Percentiles rank a stretch among this genome's conserved stretches.
phyloP scores from a whole-genome alignment of 2,329 filamentous ascomycete species.

The Microcyclosporella mali region DNA sequence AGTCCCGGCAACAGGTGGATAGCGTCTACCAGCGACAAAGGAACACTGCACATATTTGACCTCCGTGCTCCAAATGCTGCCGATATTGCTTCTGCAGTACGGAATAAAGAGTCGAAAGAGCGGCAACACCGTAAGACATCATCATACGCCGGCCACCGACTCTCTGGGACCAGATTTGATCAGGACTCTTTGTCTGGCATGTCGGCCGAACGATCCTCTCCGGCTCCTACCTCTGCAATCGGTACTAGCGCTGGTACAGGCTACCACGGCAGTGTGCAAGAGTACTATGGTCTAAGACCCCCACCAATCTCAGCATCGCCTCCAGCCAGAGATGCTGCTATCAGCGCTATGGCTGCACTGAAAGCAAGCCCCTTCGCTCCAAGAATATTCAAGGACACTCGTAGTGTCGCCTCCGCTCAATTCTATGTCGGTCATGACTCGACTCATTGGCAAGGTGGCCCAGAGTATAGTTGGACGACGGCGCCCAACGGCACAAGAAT shows the following conservation, averaged over 20 bases:
- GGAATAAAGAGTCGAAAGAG: constrained; percentile 1
- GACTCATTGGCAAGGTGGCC: constrained; percentile 34
- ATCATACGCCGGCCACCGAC: constrained; percentile 18
- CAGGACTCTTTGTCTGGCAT: constrained; percentile 20
- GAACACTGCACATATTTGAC: constrained; percentile 90
- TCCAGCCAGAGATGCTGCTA: constrained; percentile 13
- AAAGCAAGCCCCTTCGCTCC: constrained; percentile 50
- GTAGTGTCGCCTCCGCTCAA: constrained; percentile 72
- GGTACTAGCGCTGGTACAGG: constrained; percentile 9
- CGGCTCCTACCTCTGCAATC: constrained; percentile 17
- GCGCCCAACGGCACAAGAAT: constrained; percentile 33
- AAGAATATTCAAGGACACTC: constrained; percentile 79
- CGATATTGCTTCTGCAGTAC: constrained; percentile 1
- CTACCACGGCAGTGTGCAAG: constrained; percentile 29
- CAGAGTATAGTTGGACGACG: constrained; percentile 25
- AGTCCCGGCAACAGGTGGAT: constrained; percentile 73
- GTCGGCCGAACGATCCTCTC: constrained; percentile 22
- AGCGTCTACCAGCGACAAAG: constrained; percentile 93
- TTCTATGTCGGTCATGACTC: constrained; percentile 80
- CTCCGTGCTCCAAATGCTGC: constrained; percentile 51
- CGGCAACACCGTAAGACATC: constrained; percentile 18
- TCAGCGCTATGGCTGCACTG: constrained; percentile 25
- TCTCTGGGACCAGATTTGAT: constrained; percentile 18
- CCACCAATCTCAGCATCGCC: constrained; percentile 25
- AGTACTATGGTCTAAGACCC: constrained; percentile 31